phyloP scores from a whole-genome alignment of 495 filamentous ascomycete species.

The Daldinia decipiens region DNA sequence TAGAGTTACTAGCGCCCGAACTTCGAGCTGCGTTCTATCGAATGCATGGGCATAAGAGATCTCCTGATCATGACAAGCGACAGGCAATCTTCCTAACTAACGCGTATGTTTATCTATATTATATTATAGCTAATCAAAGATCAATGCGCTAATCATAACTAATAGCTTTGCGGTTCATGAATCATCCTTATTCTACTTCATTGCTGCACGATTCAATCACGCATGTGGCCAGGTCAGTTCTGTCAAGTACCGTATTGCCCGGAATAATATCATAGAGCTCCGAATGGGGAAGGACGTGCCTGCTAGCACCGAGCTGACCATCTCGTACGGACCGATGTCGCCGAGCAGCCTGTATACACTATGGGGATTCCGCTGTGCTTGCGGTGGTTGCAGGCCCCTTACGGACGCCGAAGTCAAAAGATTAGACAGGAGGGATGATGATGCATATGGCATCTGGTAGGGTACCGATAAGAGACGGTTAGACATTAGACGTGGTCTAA shows the following conservation, averaged over 20 bases:
- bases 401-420: constrained; percentile 32
- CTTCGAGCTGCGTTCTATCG: constrained; percentile 16
- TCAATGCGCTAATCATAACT: not conserved
- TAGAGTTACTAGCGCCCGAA: constrained; percentile 27
- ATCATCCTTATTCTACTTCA: constrained; percentile 42
- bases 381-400: constrained; percentile 46
- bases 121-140: not conserved
- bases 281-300: constrained; percentile 24
- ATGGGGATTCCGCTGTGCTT: constrained; percentile 51
- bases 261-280: constrained; percentile 22
- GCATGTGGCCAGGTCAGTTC: constrained; percentile 40
- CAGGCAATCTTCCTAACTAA: constrained; percentile 42
- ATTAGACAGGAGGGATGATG: constrained; percentile 1
- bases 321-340: constrained; percentile 46
- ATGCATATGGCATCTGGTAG: not conserved
- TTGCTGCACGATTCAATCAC: constrained; percentile 52
- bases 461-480: not conserved
- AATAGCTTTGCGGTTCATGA: constrained; percentile 17
- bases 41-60: constrained; percentile 33
- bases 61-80: not conserved
- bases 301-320: constrained; percentile 47
- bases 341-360: constrained; percentile 40
- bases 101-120: constrained; percentile 40
- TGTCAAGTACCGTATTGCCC: constrained; percentile 34
- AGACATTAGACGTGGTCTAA: not conserved